Evolutionary conservation across 2,329 filamentous ascomycete genomes (phyloP), one percentile per base, ranked within the genome.

Genomic region (Malbranchea cinnamomea): DNA sequence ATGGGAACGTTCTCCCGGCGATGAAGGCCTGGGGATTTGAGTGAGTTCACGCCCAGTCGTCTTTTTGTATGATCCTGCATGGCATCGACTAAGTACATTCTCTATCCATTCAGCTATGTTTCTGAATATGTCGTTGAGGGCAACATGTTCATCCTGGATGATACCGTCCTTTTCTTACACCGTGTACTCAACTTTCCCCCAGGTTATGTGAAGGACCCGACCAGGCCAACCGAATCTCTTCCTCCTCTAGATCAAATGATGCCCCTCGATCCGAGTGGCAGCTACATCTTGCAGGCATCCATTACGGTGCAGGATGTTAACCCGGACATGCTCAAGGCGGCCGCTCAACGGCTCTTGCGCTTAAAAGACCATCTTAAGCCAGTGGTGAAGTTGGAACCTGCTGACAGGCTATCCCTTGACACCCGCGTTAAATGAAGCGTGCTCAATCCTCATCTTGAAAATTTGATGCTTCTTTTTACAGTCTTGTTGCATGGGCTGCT

Each of bases 321-420:
- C 30, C 59, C 65, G 15, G 60, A 63, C 29, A 55, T 70, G 11
- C 57, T 70, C 41, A 65, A 66, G 30, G 52, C 53, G 16, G 71
- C 65, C 1, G 63, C 64, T 15, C 56, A 62, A 35, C 68, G 74
- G 44, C 44, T 77, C 23, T 53, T 67, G 39, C 54, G 48, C 1
- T 59, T 75, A 38, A 67, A 65, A 41, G 61, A 65, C 32, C 56
- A 60, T 34, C 56, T 76, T 49, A 68, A 64, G 41, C 53, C 52
- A 6, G 65, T 64, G 10, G 62, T 76, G 13, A 65, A 68, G 30
- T 45, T 77, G 40, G 57, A 62, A 26, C 59, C 66, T 26, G 68
- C 66, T 1, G 69, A 76, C 48, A 57, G 72, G 28, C 49, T 76
- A 28, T 56, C 65, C 15, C 50, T 76, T 37, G 71, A 76, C 45